Base-by-base conservation (phyloP, 345 rosid species). In the Camelina neglecta region DNA sequence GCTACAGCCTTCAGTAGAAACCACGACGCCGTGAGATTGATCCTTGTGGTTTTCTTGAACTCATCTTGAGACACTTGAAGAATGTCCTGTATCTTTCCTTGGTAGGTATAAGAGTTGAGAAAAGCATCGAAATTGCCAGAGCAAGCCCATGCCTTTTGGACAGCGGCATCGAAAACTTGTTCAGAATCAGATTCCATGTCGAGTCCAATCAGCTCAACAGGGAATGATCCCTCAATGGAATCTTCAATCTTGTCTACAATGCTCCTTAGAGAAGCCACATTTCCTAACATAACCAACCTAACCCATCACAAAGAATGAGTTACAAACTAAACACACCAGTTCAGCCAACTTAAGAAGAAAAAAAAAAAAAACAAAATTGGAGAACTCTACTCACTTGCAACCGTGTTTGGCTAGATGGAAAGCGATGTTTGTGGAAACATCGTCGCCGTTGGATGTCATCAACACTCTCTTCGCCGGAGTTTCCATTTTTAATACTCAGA, bases 231-330 rank as follows among this genome's bases (percentile, higher is more conserved):
- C 2, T 79, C 72, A 31, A 79, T 26, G 16, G 82, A 77, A 36
- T 77, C 83, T 45, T n/a, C 56, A 26, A 88, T 85, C 61, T 80
- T 76, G 68, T 90, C 88, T 1, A 68, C 74, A 8, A 74, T 69
- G 45, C 64, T 79, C 77, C 79, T 80, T 60, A 95, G 80, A 48
- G 74, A 73, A 51, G 15, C 70, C 81, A 86, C 93, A 2, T 92
- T 66, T 67, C 99, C 98, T 92, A 95, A 81, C 84, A 90, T 68
- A 57, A 88, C 98, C 90, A 95, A 63, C 86, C 99, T 91, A 61
- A 59, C 38, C 6, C 47, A 60, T 8, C 13, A 18, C 0, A 6
- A 2, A 39, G 5, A 9, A 2, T 48, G 20, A 48, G 36, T 29
- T 5, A 35, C 7, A 7, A 9, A 20, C 11, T 48, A 48, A n/a